Base-by-base conservation (phyloP, 495 filamentous ascomycete genomes). In the Jackrogersella minutella region DNA sequence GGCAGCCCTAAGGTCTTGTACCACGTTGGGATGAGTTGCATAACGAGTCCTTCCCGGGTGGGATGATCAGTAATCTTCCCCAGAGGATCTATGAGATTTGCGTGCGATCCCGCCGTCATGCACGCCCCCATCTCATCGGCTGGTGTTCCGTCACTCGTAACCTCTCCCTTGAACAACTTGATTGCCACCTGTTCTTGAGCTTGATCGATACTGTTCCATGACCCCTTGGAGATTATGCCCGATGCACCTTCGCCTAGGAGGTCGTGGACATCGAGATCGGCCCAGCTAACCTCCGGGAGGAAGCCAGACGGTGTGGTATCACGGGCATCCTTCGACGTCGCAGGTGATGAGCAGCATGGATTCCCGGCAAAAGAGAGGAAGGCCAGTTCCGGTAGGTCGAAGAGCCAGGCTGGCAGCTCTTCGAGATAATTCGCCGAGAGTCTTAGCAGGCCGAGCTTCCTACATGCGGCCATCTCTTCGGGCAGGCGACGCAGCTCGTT, bases 331-430 rank as follows among this genome's bases (percentile, higher is more conserved):
- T 69, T 70, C 47, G 54, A 37, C 4, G 60, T 39, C 21, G 69
- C 49, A 54, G 39, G 37, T 41, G 31, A 34, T 11, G 62, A 39
- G 0, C 70, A 67, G 57, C 81, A 82, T 5, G 79, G 79, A 57
- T 84, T 82, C 1, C 75, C 75, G 13, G 78, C 78, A 53, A 81
- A 81, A 17, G 78, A 78, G 51, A 82, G 68, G 53, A 79, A 82
- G n/a, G 77, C 74, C 2, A 82, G 74, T 52, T 77, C 68, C 1
- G 79, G 79, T 13, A 84, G 61, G 19, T 73, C 65, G 41, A 81
- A 80, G 0, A 82, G 69, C 76, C 79, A 82, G 7, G 24, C 5
- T 9, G 80, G 81, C 5, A 82, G 55, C 11, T 57, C 26, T 14
- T 58, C 26, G 30, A 84, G 44, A 11, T 65, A 52, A 71, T 84